Evolutionary conservation across 2,329 filamentous ascomycete species (phyloP).

Genomic region (Rutstroemia sydowiana): DNA sequence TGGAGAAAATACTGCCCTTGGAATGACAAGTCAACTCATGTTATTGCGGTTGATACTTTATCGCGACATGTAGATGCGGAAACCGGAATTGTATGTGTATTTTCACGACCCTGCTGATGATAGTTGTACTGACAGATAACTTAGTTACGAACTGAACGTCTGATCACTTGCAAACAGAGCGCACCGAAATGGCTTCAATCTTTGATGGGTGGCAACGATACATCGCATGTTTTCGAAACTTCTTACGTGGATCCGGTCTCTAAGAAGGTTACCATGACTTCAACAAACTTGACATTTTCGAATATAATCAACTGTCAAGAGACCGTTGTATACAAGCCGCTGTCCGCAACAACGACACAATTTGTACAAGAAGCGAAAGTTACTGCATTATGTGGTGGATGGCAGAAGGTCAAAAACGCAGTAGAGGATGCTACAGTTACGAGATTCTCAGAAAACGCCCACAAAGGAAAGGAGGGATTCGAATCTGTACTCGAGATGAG

Average conservation of each 20-base stretch:
- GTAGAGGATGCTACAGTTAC: slow-evolving; percentile 90
- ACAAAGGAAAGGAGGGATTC: slow-evolving; percentile 86
- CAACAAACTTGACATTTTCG: slow-evolving; percentile 86
- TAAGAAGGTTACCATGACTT: slow-evolving; percentile 93
- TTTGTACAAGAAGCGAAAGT: slow-evolving; percentile 90
- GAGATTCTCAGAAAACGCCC: slow-evolving; percentile 85
- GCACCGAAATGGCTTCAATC: slow-evolving; percentile 75
- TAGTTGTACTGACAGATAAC: slow-evolving; percentile 11
- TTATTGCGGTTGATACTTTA: slow-evolving; percentile 90
- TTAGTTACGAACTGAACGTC: slow-evolving; percentile 63
- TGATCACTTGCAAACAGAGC: slow-evolving; percentile 55
- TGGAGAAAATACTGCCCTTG: slow-evolving; percentile 98
- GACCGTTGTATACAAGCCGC: slow-evolving; percentile 77
- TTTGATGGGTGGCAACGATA: slow-evolving; percentile 71
- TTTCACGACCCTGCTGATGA: not conserved
- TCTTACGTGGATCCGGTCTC: slow-evolving; percentile 81
- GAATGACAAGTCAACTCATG: slow-evolving; percentile 98
- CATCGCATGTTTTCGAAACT: slow-evolving; percentile 87
- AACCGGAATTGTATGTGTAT: slow-evolving; percentile 56
- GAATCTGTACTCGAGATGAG: slow-evolving; percentile 93
- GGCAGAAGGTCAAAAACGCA: slow-evolving; percentile 93
- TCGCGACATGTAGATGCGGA: slow-evolving; percentile 58
- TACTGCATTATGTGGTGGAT: slow-evolving; percentile 89
- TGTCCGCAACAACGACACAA: slow-evolving; percentile 53
- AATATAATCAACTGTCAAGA: slow-evolving; percentile 90